Conservation (phyloP, 2,329 filamentous ascomycete species). For the Pseudocercospora macadamiae region DNA sequence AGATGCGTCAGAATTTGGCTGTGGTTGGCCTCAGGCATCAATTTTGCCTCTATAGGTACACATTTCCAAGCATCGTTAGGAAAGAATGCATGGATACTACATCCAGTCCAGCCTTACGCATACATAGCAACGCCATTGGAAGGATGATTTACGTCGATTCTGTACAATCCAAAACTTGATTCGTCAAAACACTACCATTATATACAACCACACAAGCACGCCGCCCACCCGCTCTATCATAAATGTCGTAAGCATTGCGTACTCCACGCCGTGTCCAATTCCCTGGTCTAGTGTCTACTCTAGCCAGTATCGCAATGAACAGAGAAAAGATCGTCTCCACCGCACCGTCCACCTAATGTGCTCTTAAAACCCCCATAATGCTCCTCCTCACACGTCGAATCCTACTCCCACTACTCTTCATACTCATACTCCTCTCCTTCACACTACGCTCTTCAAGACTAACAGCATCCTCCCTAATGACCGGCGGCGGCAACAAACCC, state of each 20-base stretch:
- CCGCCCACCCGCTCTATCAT: not conserved
- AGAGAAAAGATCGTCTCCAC: not conserved
- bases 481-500: constrained; percentile 9
- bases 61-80: too few relatives aligned
- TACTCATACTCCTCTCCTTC: constrained; percentile 11
- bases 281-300: not conserved
- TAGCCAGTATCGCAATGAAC: not conserved
- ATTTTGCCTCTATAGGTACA: too few relatives aligned
- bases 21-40: too few relatives aligned
- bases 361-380: constrained; percentile 20
- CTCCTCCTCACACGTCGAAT: constrained; percentile 17
- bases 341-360: not conserved
- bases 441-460: not conserved
- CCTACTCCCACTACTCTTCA: constrained; percentile 17
- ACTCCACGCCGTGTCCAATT: not conserved
- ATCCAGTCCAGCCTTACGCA: too few relatives aligned
- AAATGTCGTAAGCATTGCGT: constrained; percentile 1
- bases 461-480: constrained; percentile 1
- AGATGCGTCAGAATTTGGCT: too few relatives aligned
- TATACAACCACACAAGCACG: not conserved
- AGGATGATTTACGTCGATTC: too few relatives aligned
- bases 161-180: not conserved
- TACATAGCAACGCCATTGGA: too few relatives aligned
- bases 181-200: not conserved
- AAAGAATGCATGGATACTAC: too few relatives aligned